These are phyloP conservation scores for Nicotiana paniculata DNA, from an alignment of 257 asterid genomes.

Conservation along the genomic window DNA sequence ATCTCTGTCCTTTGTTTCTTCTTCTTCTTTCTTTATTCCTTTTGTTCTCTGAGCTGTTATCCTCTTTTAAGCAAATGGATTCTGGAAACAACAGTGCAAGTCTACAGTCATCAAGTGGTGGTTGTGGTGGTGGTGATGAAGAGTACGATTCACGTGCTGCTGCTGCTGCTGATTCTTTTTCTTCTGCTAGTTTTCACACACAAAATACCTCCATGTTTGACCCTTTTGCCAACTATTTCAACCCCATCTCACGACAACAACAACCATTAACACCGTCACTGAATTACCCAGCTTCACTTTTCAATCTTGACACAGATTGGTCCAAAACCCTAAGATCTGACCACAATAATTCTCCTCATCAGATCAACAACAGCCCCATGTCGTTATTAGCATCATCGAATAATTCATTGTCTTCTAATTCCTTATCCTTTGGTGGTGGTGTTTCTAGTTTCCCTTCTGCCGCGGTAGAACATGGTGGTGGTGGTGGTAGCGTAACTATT, in stretches of 20 bases:
- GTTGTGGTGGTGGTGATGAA: constrained; percentile 42
- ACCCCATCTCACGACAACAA: constrained; percentile 8
- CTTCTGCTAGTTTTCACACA: constrained; percentile 7
- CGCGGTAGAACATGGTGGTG: not conserved
- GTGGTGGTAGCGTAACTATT: not conserved
- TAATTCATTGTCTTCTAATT: constrained; percentile 6
- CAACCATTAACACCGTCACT: not conserved
- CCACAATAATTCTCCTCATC: not conserved
- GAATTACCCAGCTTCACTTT: constrained; percentile 1
- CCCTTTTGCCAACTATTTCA: constrained; percentile 38
- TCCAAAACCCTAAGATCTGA: constrained; percentile 34
- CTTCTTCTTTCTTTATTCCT: not conserved
- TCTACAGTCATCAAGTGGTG: constrained; percentile 60
- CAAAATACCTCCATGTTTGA: constrained; percentile 33
- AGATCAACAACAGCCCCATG: not conserved
- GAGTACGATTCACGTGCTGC: constrained; percentile 64
- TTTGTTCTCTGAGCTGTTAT: constrained; percentile 10
- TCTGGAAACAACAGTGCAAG: constrained; percentile 69
- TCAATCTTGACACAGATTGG: constrained; percentile 33
- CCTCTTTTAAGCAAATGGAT: constrained; percentile 32
- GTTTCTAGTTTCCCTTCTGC: not conserved
- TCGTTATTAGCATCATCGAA: constrained; percentile 10
- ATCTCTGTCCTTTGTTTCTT: not conserved
- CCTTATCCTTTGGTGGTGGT: not conserved
- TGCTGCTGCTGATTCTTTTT: constrained; percentile 1